phyloP scores from a whole-genome alignment of 1,284 basidiomycete genomes.

The Meripilus lineatus region DNA sequence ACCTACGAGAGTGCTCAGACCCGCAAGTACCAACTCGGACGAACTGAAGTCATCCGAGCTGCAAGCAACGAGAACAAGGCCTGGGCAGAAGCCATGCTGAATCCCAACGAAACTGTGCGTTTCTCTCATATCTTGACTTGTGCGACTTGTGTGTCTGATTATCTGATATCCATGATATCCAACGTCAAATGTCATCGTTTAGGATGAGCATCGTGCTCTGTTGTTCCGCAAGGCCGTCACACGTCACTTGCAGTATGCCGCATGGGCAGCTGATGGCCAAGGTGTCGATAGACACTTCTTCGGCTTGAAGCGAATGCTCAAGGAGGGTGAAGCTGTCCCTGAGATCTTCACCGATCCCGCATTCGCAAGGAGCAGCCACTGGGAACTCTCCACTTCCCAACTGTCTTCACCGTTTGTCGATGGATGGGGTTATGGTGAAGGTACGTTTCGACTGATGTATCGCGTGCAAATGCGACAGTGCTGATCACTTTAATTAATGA shows the following conservation, averaged over 20 bases:
- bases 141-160: too few species aligned
- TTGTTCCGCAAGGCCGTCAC: conserved; percentile 78
- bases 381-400: conserved; percentile 92
- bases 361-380: conserved; percentile 72
- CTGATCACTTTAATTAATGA: too few species aligned
- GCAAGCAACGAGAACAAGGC: conserved; percentile 80
- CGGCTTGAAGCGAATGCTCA: conserved; percentile 83
- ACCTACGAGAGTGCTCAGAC: conserved; percentile 97
- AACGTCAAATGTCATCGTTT: conserved; percentile 1
- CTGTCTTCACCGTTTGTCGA: conserved; percentile 82
- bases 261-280: conserved; percentile 90
- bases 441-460: conserved; percentile 34
- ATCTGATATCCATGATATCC: too few species aligned
- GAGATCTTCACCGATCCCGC: conserved; percentile 78
- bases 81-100: conserved; percentile 88
- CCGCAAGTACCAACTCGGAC: conserved; percentile 84
- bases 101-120: conserved; percentile 50
- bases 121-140: too few species aligned
- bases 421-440: conserved; percentile 98
- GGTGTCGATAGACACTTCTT: conserved; percentile 97
- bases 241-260: conserved; percentile 84
- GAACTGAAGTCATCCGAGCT: conserved; percentile 93
- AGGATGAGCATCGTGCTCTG: conserved; percentile 61
- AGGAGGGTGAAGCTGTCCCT: conserved; percentile 73
- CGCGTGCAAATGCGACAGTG: neutral